A percentile compares a stretch with the other conserved stretches of the same genome.
Conservation (phyloP, 192 early-diverging fungal genomes). For the Entomortierella lignicola region DNA sequence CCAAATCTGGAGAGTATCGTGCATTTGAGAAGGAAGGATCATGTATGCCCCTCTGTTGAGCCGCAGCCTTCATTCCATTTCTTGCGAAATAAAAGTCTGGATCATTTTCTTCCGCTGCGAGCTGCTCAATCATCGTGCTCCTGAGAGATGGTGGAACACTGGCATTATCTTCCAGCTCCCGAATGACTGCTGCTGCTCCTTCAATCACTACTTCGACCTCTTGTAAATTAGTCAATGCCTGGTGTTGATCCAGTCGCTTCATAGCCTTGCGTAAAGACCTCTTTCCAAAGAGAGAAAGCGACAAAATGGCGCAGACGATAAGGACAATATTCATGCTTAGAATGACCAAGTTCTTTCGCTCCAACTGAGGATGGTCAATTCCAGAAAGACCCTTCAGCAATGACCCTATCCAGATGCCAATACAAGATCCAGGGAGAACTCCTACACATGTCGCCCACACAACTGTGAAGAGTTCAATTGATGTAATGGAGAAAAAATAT, state of each 20-base stretch:
- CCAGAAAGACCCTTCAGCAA: slow-evolving; percentile 55
- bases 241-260: slow-evolving; percentile 44
- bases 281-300: slow-evolving; percentile 57
- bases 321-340: slow-evolving; percentile 57
- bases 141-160: slow-evolving; percentile 22
- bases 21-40: neutral
- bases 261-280: slow-evolving; percentile 56
- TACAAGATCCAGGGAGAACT: slow-evolving; percentile 57
- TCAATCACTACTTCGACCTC: slow-evolving; percentile 34
- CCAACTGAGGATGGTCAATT: slow-evolving; percentile 56
- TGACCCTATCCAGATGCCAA: slow-evolving; percentile 60
- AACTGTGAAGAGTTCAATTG: slow-evolving; percentile 50
- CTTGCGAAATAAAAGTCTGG: slow-evolving; percentile 10
- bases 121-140: slow-evolving; percentile 22
- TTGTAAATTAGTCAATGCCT: slow-evolving; percentile 18
- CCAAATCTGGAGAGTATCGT: neutral
- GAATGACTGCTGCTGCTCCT: slow-evolving; percentile 33
- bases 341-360: slow-evolving; percentile 53
- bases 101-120: slow-evolving; percentile 23
- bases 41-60: slow-evolving; percentile 9
- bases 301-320: slow-evolving; percentile 51
- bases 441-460: slow-evolving; percentile 59
- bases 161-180: slow-evolving; percentile 29
- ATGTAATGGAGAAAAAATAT: slow-evolving; percentile 60
- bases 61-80: slow-evolving; percentile 20